Evolutionary conservation across 2,329 filamentous ascomycete genomes (phyloP).

Genomic region (Pleomassaria siparia): DNA sequence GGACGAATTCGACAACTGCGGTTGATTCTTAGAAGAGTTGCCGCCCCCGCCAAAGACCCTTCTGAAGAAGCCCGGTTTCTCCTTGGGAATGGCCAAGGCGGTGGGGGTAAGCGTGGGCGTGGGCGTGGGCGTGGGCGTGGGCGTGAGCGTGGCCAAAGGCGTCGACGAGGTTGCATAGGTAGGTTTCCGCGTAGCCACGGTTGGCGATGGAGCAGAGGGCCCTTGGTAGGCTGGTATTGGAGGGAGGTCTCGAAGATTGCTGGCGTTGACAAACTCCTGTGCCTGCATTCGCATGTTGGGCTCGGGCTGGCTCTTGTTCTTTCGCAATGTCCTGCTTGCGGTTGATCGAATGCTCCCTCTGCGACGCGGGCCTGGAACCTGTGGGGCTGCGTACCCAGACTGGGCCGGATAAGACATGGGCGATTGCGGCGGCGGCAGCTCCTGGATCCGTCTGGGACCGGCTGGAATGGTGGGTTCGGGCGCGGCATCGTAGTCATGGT

Average conservation of each 20-base stretch:
- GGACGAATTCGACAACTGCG: conserved; percentile 34
- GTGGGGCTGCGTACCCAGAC: conserved; percentile 42
- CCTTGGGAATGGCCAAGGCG: conserved; percentile 49
- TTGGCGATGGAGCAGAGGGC: conserved; percentile 55
- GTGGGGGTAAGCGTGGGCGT: conserved; percentile 41
- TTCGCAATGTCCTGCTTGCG: conserved; percentile 48
- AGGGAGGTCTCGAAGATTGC: conserved; percentile 46
- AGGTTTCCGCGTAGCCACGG: conserved; percentile 54
- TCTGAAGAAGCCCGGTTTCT: conserved; percentile 87
- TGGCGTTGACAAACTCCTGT: conserved; percentile 52
- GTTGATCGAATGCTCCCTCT: conserved; percentile 63
- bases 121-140: conserved; percentile 54
- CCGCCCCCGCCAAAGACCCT: conserved; percentile 71
- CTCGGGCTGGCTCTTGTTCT: conserved; percentile 47
- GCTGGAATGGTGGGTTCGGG: conserved; percentile 82
- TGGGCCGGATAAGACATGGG: conserved; percentile 41
- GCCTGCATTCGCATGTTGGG: conserved; percentile 49
- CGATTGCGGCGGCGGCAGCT: conserved; percentile 46
- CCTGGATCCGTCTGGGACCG: conserved; percentile 65
- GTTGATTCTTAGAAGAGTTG: conserved; percentile 59
- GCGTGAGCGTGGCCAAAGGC: conserved; percentile 43
- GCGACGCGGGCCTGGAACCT: conserved; percentile 50
- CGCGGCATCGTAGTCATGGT: conserved; percentile 73
- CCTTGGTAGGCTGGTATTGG: conserved; percentile 50
- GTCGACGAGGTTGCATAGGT: conserved; percentile 41